These are phyloP conservation scores for Angophora floribunda DNA, from an alignment of 345 rosid genomes.

Conservation along the genomic window DNA sequence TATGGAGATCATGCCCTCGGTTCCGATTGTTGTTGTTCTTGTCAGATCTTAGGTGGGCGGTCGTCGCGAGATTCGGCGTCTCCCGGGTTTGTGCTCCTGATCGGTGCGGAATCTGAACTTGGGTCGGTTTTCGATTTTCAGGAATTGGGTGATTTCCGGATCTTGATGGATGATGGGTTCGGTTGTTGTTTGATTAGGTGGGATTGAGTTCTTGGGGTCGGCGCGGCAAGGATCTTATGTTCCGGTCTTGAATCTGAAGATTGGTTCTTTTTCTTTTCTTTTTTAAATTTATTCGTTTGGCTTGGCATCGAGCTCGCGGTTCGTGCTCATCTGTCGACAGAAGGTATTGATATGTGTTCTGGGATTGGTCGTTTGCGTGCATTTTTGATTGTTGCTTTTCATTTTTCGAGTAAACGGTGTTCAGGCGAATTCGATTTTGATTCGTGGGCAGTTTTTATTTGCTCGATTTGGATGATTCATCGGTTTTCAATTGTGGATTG, in stretches of 20 bases:
- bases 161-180: constrained; percentile 9
- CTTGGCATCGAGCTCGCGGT: neutral
- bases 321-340: constrained; percentile 13
- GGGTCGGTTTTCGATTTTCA: constrained; percentile 24
- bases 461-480: neutral
- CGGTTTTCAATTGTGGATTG: neutral
- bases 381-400: neutral
- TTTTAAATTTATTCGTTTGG: neutral
- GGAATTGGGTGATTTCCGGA: constrained; percentile 7
- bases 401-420: neutral
- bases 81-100: constrained; percentile 41
- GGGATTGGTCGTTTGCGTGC: constrained; percentile 6
- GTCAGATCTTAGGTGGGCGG: constrained; percentile 44
- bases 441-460: neutral
- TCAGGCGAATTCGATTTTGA: neutral
- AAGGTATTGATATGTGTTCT: constrained; percentile 27
- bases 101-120: constrained; percentile 54
- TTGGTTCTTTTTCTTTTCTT: neutral
- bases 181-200: constrained; percentile 22
- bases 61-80: constrained; percentile 54
- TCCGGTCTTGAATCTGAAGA: constrained; percentile 31
- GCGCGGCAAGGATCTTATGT: constrained; percentile 52
- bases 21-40: constrained; percentile 20
- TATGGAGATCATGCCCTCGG: constrained; percentile 52
- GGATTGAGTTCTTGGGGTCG: constrained; percentile 19